Evolutionary conservation across 441 rosid genomes (phyloP).

Genomic region (Gossypium davidsonii): DNA sequence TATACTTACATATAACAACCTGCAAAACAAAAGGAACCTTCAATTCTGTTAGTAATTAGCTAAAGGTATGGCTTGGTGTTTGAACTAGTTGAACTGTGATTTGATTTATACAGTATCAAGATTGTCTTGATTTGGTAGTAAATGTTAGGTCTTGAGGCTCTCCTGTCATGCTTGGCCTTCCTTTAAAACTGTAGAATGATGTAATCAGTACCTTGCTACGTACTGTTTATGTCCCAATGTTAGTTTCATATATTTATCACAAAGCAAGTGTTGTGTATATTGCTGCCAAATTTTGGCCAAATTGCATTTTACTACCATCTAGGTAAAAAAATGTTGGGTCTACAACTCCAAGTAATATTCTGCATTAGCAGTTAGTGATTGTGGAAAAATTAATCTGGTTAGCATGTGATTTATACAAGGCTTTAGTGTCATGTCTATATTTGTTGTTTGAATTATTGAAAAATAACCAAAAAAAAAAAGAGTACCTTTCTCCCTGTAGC

Average conservation of each 20-base stretch:
- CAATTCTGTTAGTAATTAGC: background rate
- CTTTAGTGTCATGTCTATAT: background rate
- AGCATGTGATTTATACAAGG: background rate
- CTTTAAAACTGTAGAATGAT: background rate
- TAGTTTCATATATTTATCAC: background rate
- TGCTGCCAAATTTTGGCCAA: background rate
- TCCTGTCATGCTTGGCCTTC: constrained; percentile 4
- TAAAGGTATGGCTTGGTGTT: background rate
- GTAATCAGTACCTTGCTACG: background rate
- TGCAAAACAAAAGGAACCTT: background rate
- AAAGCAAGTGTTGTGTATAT: background rate
- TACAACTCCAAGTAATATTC: background rate
- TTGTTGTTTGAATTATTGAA: background rate
- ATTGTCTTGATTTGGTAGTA: background rate
- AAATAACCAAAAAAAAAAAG: background rate
- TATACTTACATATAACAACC: background rate
- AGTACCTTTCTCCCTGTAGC: background rate
- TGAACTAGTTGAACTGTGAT: background rate
- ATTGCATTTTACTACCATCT: background rate
- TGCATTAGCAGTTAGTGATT: background rate
- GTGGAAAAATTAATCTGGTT: background rate
- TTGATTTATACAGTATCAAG: background rate
- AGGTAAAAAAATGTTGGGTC: background rate
- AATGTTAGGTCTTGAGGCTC: background rate
- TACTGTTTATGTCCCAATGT: background rate